Conservation (phyloP, 352 stramenopile species). For the Phytophthora constricta region DNA sequence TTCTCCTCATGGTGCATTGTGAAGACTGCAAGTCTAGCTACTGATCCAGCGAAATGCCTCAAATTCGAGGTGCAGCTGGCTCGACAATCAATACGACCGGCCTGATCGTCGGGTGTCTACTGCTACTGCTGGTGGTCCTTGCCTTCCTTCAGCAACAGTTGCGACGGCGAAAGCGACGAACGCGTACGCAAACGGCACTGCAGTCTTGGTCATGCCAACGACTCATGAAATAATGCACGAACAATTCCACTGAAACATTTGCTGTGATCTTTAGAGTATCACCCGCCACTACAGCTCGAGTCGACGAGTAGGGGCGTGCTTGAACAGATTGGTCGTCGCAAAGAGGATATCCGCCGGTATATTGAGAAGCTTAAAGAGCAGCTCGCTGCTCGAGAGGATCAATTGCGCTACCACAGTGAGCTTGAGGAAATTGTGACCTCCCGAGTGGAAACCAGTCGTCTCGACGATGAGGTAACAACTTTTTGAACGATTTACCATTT, state of each 20-base stretch:
- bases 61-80: slow-evolving; percentile 41
- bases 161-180: slow-evolving; percentile 35
- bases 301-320: slow-evolving; percentile 40
- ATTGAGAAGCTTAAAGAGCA: slow-evolving; percentile 59
- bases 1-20: background rate
- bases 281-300: slow-evolving; percentile 49
- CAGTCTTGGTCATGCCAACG: background rate
- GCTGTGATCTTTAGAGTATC: slow-evolving; percentile 39
- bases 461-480: slow-evolving; percentile 52
- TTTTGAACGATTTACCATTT: background rate
- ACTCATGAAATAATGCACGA: background rate
- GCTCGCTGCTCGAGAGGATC: slow-evolving; percentile 56
- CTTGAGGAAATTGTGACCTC: slow-evolving; percentile 73
- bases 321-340: slow-evolving; percentile 62
- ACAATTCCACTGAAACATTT: background rate
- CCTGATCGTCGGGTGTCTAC: slow-evolving; percentile 48
- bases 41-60: slow-evolving; percentile 37
- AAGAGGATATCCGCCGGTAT: slow-evolving; percentile 66
- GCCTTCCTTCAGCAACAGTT: slow-evolving; percentile 46
- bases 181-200: slow-evolving; percentile 17
- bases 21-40: no score
- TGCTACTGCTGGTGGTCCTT: slow-evolving; percentile 48
- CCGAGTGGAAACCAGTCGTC: slow-evolving; percentile 52
- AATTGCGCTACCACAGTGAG: slow-evolving; percentile 66
- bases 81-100: slow-evolving; percentile 38